These are phyloP conservation scores for Aspergillus sp. DNA, from an alignment of 2,329 filamentous ascomycete species.

Conservation along the genomic window DNA sequence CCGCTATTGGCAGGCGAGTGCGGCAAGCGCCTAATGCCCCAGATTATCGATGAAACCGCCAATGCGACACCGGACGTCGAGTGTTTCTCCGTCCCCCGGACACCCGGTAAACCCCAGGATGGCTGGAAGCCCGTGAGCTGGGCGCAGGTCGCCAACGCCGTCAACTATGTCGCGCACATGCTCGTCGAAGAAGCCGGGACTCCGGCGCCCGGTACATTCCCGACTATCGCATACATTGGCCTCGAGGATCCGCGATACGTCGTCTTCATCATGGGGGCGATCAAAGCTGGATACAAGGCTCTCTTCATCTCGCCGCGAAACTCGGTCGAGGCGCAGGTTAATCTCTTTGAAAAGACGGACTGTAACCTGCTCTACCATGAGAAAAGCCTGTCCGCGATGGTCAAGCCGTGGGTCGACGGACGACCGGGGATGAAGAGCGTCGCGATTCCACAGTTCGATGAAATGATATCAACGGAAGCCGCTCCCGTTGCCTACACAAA, in stretches of 20 bases:
- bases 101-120: not conserved
- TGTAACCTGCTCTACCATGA: conserved; percentile 14
- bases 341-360: conserved; percentile 11
- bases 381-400: not conserved
- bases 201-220: not conserved
- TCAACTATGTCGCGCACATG: conserved; percentile 16
- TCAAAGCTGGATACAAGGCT: conserved; percentile 12
- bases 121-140: conserved; percentile 15
- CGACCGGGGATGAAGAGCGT: conserved; percentile 4
- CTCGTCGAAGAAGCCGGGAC: conserved; percentile 1
- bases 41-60: not conserved
- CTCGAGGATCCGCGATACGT: conserved; percentile 15
- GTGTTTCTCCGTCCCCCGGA: not conserved
- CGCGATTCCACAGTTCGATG: not conserved
- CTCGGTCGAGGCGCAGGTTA: conserved; percentile 15
- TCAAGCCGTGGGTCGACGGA: conserved; percentile 9
- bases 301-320: conserved; percentile 14
- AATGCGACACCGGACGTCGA: not conserved
- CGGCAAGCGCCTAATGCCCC: not conserved
- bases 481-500: conserved; percentile 26
- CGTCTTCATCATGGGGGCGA: conserved; percentile 13
- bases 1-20: not conserved
- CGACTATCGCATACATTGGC: conserved; percentile 17
- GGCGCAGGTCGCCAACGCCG: conserved; percentile 12
- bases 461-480: conserved; percentile 4